phyloP scores from a whole-genome alignment of 805 yeast genomes.

The Pichia deserticola region DNA sequence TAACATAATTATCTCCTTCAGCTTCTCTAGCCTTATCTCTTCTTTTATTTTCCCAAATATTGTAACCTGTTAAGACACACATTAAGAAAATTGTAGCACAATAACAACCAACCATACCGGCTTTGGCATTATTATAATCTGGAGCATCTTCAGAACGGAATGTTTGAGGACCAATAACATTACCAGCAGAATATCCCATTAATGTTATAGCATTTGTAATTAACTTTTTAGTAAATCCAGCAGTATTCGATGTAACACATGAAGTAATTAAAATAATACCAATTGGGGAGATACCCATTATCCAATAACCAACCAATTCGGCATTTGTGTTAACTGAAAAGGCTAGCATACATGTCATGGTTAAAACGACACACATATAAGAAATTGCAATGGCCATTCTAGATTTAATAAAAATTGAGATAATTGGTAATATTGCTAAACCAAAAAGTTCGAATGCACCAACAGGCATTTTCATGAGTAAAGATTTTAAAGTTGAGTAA shows the following conservation, averaged over 20 bases:
- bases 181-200: conserved; percentile 39
- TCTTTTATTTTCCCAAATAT: conserved; percentile 15
- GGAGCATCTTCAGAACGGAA: conserved; percentile 42
- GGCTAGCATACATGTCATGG: conserved; percentile 6
- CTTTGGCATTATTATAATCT: conserved; percentile 34
- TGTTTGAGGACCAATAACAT: conserved; percentile 47
- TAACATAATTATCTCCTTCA: conserved; percentile 21
- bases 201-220: conserved; percentile 37
- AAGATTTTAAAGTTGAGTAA: conserved; percentile 10
- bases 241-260: conserved; percentile 26
- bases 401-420: neutral
- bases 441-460: conserved; percentile 33
- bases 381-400: conserved; percentile 3
- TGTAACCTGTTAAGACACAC: conserved; percentile 29
- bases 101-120: conserved; percentile 36
- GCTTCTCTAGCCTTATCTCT: conserved; percentile 24
- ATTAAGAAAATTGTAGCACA: conserved; percentile 35
- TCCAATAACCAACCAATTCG: conserved; percentile 6
- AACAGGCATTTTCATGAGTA: conserved; percentile 25
- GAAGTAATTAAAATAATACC: conserved; percentile 20
- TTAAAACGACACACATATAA: conserved; percentile 5
- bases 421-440: conserved; percentile 3
- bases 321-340: conserved; percentile 5
- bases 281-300: conserved; percentile 5
- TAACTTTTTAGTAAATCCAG: conserved; percentile 44